Evolutionary conservation across 192 early-diverging fungal species (phyloP), one percentile per base, ranked within the genome.

Genomic region (Backusella psychrophila): DNA sequence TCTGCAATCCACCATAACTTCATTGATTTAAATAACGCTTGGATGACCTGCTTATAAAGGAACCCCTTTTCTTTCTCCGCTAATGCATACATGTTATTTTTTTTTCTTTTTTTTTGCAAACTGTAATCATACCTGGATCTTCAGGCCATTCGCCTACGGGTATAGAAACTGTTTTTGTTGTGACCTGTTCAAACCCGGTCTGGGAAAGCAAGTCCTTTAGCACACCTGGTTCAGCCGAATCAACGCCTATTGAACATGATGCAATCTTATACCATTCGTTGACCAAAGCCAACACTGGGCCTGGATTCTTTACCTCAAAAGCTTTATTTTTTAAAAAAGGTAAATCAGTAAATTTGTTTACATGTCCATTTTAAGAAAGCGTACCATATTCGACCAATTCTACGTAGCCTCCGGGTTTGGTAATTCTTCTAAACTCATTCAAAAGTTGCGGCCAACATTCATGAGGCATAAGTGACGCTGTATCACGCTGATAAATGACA

Each of bases 321-420:
- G 39, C 53, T 63, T 12, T 35, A 21, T 23, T 39, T 52, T 31
- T 19, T 14, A 29, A 38, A 23, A 44, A 67, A 67, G 42, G n/a
- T 1, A 42, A 66, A 26, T 39, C 59, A 46, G 56, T 35, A 66
- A 70, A 19, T 49, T 49, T 49, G 46, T 49, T 35, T 17, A 63
- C 26, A 63, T 63, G 12, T 56, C 33, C 11, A 63, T 14, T 39
- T 19, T 56, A 21, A 34, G 26, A 8, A 17, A 17, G 5, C 3
- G 66, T 81, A 75, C 77, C 72, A 34, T 77, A 69, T 74, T 89
- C 85, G 19, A 87, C 81, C 0, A 89, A 71, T 49, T 89, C 85
- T 0, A 89, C 38, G 42, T 73, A 80, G 2, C 86, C 88, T 68
- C 82, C 84, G 21, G 86, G 86, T 67, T 87, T 89, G 23, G 83